Evolutionary conservation across 345 rosid species (phyloP), one percentile per base, ranked within the genome.

Genomic region (Hevea brasiliensis): DNA sequence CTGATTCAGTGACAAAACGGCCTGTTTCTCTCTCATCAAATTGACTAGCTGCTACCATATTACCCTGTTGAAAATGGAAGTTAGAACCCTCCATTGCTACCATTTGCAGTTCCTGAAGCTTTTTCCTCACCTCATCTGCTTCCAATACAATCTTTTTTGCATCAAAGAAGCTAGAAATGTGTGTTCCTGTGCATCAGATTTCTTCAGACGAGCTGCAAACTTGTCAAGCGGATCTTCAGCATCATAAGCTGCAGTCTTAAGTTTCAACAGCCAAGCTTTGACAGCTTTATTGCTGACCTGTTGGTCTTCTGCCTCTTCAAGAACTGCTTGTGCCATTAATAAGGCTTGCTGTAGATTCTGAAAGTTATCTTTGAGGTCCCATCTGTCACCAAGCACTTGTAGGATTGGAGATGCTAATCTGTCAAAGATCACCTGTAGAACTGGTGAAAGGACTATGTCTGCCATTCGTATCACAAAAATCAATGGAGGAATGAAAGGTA

Each of bases 251-350:
- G 62, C 68, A 45, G 48, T 56, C 62, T 51, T 67, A 21, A 74
- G 72, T n/a, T 35, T 56, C 18, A 21, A 44, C 53, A 74, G 60
- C 77, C 77, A 74, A n/a, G 32, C 7, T 41, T 35, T 67, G 12
- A 74, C n/a, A 12, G 77, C 68, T 50, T 67, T 67, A 9, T 48
- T 55, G 32, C 47, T 67, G 11, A 21, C 61, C 23, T 74, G 77
- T 29, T 44, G 55, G 7, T 59, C 61, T 23, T 74, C 77, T 32
- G 61, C 77, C 35, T 48, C 77, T 60, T 74, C 77, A 67, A 67
- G 42, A 47, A 67, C 57, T 32, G 61, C 72, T 37, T 69, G 72
- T 14, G 48, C 61, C 18, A 40, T 24, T 4, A 12, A 29, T 29
- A 74, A 21, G 7, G 53, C 15, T 21, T 67, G 61, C 23, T 68